Base-by-base conservation (phyloP, 2,329 filamentous ascomycete species). In the Plenodomus lindquistii region DNA sequence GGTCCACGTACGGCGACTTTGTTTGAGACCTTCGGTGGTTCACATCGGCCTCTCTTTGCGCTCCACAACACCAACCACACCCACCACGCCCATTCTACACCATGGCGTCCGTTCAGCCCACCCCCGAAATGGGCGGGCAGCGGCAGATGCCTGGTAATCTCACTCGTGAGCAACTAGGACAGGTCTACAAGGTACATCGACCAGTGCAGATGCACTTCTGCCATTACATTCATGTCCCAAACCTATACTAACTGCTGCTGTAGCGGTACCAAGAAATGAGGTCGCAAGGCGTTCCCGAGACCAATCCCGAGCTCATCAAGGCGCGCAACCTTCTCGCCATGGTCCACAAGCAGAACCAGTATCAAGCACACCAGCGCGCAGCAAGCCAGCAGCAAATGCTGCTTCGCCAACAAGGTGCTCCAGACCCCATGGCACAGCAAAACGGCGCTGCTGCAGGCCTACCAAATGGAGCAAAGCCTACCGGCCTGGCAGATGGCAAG, bases 191-290 rank as follows among this genome's bases (percentile, higher is more conserved):
- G 71, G 87, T 89, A 80, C 67, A 80, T 74, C 21, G 42, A 40
- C 39, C 42, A 42, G 15, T 31, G 37, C 42, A 18, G 8, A 35
- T 18, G 5, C 31, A 18, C 42, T 15, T 44, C 52, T 52, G 40
- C 45, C 40, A 40, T 35, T 15, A 4, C n/a, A n/a, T n/a, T n/a
- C n/a, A n/a, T n/a, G 4, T 15, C 27, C 6, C 11, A 13, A 31
- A 4, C 11, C 4, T 10, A 21, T 40, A 9, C 21, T 38, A 2
- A 53, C 76, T 81, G 66, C 80, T 72, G 50, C 39, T 40, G 45
- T 31, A 97, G 92, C 91, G 90, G 81, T 94, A 89, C 59, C 87
- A 89, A 67, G 85, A 89, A 71, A 91, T 97, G 88, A 94, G 93
- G 74, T 83, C 89, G 46, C 82, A 87, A 63, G 92, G 92, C 60